A percentile compares a stretch with the other conserved stretches of the same genome.
Evolutionary conservation across 2,329 filamentous ascomycete species (phyloP).

Genomic region (Aspergillus puulaauensis): DNA sequence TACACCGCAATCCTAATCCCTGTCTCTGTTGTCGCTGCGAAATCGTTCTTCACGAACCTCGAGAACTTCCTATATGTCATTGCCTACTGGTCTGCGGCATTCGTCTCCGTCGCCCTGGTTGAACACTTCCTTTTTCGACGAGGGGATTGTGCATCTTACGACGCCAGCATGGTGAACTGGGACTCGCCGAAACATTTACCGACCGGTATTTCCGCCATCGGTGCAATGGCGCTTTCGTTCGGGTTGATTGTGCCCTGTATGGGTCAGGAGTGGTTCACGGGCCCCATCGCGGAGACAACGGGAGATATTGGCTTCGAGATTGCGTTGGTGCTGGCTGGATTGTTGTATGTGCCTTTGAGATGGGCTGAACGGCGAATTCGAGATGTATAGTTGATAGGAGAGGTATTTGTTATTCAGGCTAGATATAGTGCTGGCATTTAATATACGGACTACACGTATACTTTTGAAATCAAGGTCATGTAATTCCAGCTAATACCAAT

Average conservation of each 20-base stretch:
- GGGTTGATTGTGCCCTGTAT: constrained; percentile 8
- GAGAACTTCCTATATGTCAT: constrained; percentile 13
- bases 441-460: too few relatives aligned
- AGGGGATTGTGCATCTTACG: not conserved
- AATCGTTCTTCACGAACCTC: constrained; percentile 5
- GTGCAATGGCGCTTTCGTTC: constrained; percentile 3
- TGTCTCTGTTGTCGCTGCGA: not conserved
- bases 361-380: not conserved
- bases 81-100: constrained; percentile 10
- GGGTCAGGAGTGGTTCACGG: constrained; percentile 10
- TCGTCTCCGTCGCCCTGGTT: not conserved
- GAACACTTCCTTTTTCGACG: constrained; percentile 7
- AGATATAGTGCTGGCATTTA: not conserved
- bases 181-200: not conserved
- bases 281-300: constrained; percentile 9
- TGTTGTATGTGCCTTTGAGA: constrained; percentile 4
- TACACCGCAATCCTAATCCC: constrained; percentile 8
- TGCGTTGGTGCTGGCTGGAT: constrained; percentile 1
- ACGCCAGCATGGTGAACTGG: not conserved
- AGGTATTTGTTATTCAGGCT: not conserved
- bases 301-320: constrained; percentile 14
- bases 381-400: not conserved
- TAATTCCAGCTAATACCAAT: too few relatives aligned
- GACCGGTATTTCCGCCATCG: not conserved
- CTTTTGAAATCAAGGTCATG: too few relatives aligned